Percentiles rank a stretch among this genome's conserved stretches.
Evolutionary conservation across 257 asterid species (phyloP).

Genomic region (Misopates orontium): DNA sequence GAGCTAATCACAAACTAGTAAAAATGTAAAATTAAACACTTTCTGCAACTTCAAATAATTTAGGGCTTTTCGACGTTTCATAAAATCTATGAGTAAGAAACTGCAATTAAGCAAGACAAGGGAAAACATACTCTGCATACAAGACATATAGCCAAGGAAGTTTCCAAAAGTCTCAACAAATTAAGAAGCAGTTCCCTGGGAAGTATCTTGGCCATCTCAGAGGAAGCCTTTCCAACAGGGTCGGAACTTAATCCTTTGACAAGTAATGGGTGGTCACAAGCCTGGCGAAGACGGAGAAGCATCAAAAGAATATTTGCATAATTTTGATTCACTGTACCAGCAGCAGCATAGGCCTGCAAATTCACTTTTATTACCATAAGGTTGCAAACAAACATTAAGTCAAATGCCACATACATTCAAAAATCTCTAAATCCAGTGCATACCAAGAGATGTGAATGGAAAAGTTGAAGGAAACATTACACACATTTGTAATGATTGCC

Average conservation of each 20-base stretch:
- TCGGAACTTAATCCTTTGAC: slow-evolving; percentile 73
- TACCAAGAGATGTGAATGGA: slow-evolving; percentile 3
- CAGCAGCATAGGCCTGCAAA: slow-evolving; percentile 96
- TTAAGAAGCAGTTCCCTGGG: slow-evolving; percentile 58
- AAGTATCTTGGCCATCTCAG: slow-evolving; percentile 62
- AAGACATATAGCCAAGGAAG: slow-evolving; percentile 72
- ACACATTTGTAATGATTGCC: too few relatives aligned
- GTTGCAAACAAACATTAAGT: slow-evolving; percentile 14
- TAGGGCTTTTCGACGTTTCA: slow-evolving; percentile 4
- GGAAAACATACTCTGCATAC: slow-evolving; percentile 65
- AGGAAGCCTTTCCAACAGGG: slow-evolving; percentile 61
- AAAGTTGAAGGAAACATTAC: not conserved
- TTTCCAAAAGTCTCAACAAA: slow-evolving; percentile 63
- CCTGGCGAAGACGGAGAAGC: slow-evolving; percentile 99
- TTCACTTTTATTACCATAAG: slow-evolving; percentile 2
- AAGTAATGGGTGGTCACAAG: slow-evolving; percentile 98
- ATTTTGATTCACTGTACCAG: slow-evolving; percentile 94
- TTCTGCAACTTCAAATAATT: not conserved
- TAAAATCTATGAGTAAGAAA: slow-evolving; percentile 8
- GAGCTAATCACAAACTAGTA: too few relatives aligned
- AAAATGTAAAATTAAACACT: too few relatives aligned
- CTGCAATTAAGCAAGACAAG: slow-evolving; percentile 22
- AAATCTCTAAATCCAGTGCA: slow-evolving; percentile 13
- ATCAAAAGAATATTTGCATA: slow-evolving; percentile 89
- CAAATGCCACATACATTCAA: slow-evolving; percentile 16